Percentiles rank a stretch among this genome's conserved stretches.
phyloP scores from a whole-genome alignment of 1,284 basidiomycete genomes.

The Chalciporus sp. region DNA sequence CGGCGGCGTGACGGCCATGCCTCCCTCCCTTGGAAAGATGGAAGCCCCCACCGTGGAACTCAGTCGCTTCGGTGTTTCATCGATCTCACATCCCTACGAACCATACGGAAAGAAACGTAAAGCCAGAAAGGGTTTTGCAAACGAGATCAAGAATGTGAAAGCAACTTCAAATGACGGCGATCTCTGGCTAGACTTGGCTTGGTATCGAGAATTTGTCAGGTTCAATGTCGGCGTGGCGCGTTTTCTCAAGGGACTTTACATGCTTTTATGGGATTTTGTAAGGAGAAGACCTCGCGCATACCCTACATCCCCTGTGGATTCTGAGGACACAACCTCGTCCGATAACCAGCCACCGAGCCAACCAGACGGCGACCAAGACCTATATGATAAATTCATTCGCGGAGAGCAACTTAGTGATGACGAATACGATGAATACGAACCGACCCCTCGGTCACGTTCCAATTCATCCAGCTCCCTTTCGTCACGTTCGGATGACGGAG shows the following conservation, averaged over 20 bases:
- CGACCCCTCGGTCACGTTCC: slow-evolving; percentile 21
- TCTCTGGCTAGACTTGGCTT: slow-evolving; percentile 46
- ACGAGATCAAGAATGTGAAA: slow-evolving; percentile 52
- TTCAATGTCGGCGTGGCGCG: slow-evolving; percentile 39
- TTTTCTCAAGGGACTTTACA: slow-evolving; percentile 42
- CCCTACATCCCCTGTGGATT: background rate
- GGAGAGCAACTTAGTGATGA: slow-evolving; percentile 64
- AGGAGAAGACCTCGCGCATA: slow-evolving; percentile 18
- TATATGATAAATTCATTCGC: slow-evolving; percentile 61
- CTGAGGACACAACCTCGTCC: background rate
- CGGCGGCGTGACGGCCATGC: slow-evolving; percentile 46
- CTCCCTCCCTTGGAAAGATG: slow-evolving; percentile 20
- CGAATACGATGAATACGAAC: slow-evolving; percentile 54
- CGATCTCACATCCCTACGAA: slow-evolving; percentile 34
- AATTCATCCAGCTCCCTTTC: slow-evolving; percentile 27
- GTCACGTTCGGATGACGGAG: slow-evolving; percentile 33
- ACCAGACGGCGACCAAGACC: slow-evolving; percentile 30
- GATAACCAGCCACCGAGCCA: slow-evolving; percentile 8
- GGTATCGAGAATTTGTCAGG: slow-evolving; percentile 48
- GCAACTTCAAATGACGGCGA: slow-evolving; percentile 38
- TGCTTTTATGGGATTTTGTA: slow-evolving; percentile 24
- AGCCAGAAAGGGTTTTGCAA: slow-evolving; percentile 42
- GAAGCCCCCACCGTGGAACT: slow-evolving; percentile 42
- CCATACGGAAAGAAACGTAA: slow-evolving; percentile 19
- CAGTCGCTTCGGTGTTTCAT: slow-evolving; percentile 43